phyloP scores from a whole-genome alignment of 768 basidiomycete species.

The Pleurotus pulmonarius region DNA sequence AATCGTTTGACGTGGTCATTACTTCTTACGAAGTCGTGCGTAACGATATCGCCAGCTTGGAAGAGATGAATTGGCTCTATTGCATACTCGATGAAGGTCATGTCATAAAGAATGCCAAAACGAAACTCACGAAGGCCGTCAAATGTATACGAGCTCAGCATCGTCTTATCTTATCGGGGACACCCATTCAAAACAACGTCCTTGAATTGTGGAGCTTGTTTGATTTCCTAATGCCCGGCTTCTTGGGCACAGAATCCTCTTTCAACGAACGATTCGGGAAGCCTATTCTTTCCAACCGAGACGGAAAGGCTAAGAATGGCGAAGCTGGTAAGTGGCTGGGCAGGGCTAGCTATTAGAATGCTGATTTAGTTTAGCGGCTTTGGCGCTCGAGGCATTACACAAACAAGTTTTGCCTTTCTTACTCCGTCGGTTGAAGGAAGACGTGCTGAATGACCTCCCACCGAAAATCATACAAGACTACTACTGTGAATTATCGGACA shows the following conservation, averaged over 20 bases:
- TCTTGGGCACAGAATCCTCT: slow-evolving; percentile 89
- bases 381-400: slow-evolving; percentile 93
- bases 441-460: slow-evolving; percentile 91
- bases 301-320: slow-evolving; percentile 90
- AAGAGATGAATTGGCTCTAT: slow-evolving; percentile 83
- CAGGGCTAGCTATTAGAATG: background rate
- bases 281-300: slow-evolving; percentile 91
- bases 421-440: slow-evolving; percentile 93
- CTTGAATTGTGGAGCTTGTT: slow-evolving; percentile 98
- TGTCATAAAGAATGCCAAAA: slow-evolving; percentile 98
- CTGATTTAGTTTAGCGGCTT: slow-evolving; percentile 55
- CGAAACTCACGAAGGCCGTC: slow-evolving; percentile 94
- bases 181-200: slow-evolving; percentile 99
- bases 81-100: slow-evolving; percentile 98
- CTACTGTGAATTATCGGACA: slow-evolving; percentile 93
- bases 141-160: slow-evolving; percentile 89
- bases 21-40: slow-evolving; percentile 98
- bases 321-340: slow-evolving; percentile 74
- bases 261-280: slow-evolving; percentile 97
- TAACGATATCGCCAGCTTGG: slow-evolving; percentile 81
- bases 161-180: slow-evolving; percentile 92
- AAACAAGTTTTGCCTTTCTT: slow-evolving; percentile 99
- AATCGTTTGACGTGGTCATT: slow-evolving; percentile 84
- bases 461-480: slow-evolving; percentile 99
- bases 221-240: slow-evolving; percentile 99